Evolutionary conservation across 139 green algal species (phyloP).

Genomic region (Closterium sp.): DNA sequence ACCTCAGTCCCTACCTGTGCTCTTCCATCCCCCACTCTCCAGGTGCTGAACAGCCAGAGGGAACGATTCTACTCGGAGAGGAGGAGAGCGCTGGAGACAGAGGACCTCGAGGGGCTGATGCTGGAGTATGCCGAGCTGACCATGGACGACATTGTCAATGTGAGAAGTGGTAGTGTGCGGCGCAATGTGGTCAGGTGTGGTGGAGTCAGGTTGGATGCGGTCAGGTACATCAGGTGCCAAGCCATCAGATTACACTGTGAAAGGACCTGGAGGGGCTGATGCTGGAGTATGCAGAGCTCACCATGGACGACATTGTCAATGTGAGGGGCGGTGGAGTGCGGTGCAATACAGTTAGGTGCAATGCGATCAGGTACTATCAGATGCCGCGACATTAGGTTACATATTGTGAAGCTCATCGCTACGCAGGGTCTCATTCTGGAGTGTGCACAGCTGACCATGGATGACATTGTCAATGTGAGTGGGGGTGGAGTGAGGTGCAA

Average conservation of each 20-base stretch:
- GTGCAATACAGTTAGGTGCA: no score
- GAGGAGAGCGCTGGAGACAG: slow-evolving; percentile 67
- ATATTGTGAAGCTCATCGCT: background rate
- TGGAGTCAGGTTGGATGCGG: no score
- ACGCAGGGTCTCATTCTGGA: slow-evolving; percentile 78
- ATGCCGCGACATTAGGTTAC: no score
- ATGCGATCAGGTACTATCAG: no score
- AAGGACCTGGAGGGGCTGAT: slow-evolving; percentile 68
- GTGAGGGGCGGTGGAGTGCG: slow-evolving; percentile 12
- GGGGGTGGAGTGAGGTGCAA: no score
- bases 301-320: slow-evolving; percentile 93
- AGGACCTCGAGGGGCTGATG: slow-evolving; percentile 71
- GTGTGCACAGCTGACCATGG: slow-evolving; percentile 87
- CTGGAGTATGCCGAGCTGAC: slow-evolving; percentile 89
- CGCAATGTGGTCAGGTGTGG: no score
- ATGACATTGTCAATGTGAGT: slow-evolving; percentile 88
- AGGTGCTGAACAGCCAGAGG: slow-evolving; percentile 88
- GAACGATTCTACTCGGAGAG: slow-evolving; percentile 91
- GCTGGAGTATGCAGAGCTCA: slow-evolving; percentile 88
- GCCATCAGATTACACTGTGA: no score
- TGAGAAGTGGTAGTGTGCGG: background rate
- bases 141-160: slow-evolving; percentile 93
- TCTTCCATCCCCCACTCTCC: background rate
- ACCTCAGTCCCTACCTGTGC: no score
- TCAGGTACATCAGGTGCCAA: no score